Percentiles rank a stretch among this genome's conserved stretches.
Conservation (phyloP, 2,329 filamentous ascomycete species). For the Talaromyces sp. region DNA sequence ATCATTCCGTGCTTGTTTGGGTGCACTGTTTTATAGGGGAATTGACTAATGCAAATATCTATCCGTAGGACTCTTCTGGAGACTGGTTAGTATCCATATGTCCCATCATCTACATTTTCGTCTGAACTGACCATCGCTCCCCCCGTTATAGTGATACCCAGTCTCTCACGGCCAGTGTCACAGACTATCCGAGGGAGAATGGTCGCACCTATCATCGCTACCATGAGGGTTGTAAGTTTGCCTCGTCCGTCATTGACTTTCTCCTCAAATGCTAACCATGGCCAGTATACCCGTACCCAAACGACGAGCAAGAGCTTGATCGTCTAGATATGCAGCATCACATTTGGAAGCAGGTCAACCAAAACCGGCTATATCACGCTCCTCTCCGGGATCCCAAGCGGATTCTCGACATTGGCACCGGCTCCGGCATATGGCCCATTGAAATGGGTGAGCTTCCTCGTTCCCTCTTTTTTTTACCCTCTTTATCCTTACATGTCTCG, state of each 20-base stretch:
- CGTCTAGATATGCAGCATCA: constrained; percentile 54
- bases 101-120: background rate
- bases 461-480: background rate
- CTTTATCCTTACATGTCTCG: background rate
- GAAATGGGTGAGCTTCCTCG: constrained; percentile 50
- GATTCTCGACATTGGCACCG: constrained; percentile 57
- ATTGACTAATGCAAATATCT: background rate
- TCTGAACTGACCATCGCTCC: background rate
- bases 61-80: constrained; percentile 11
- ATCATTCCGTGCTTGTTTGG: background rate
- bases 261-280: background rate
- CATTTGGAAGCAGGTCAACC: constrained; percentile 46
- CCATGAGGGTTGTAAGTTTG: constrained; percentile 38
- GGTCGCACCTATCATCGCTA: constrained; percentile 42
- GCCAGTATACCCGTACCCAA: constrained; percentile 44
- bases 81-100: constrained; percentile 10
- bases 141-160: constrained; percentile 32
- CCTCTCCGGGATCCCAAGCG: constrained; percentile 43
- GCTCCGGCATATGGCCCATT: constrained; percentile 65
- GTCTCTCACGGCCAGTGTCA: constrained; percentile 40
- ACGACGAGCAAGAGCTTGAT: constrained; percentile 53
- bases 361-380: constrained; percentile 43
- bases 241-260: background rate
- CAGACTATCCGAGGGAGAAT: constrained; percentile 39
- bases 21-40: background rate